These are phyloP conservation scores for Fusarium neocosmosporiellum DNA, from an alignment of 2,329 filamentous ascomycete genomes.

Conservation along the genomic window DNA sequence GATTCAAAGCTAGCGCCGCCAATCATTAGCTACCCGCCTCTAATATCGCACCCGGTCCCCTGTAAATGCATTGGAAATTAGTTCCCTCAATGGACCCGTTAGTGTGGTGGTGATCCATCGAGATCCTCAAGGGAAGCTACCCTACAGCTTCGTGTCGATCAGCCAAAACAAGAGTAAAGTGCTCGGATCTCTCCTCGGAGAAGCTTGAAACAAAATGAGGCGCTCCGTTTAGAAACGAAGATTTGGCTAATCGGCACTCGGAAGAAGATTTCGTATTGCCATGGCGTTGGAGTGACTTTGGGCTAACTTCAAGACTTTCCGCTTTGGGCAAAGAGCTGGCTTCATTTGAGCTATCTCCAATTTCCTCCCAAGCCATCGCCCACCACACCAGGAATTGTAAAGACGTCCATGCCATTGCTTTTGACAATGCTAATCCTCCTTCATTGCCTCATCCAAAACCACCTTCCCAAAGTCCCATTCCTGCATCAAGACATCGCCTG, in stretches of 20 bases:
- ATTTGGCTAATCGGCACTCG: not conserved
- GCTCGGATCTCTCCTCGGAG: not conserved
- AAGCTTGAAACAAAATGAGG: not conserved
- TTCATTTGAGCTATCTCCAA: not conserved
- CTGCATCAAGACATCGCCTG: not conserved
- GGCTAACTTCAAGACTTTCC: not conserved
- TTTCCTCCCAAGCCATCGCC: not conserved
- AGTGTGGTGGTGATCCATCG: not conserved
- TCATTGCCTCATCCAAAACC: not conserved
- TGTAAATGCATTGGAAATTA: not conserved
- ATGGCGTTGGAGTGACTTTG: not conserved
- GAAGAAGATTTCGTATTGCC: not conserved
- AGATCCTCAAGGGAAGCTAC: not conserved
- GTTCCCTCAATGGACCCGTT: not conserved
- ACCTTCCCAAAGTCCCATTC: not conserved
- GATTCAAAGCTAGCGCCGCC: not conserved
- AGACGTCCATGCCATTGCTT: not conserved
- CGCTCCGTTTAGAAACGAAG: not conserved
- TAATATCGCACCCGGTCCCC: not conserved
- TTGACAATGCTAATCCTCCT: not conserved
- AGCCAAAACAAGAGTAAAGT: not conserved
- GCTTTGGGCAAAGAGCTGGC: not conserved
- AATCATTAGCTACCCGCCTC: not conserved
- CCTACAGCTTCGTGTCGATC: not conserved
- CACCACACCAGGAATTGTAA: rapidly evolving